Evolutionary conservation across 768 basidiomycete genomes (phyloP), one percentile per base, ranked within the genome.

Genomic region (Auriscalpium vulgare): DNA sequence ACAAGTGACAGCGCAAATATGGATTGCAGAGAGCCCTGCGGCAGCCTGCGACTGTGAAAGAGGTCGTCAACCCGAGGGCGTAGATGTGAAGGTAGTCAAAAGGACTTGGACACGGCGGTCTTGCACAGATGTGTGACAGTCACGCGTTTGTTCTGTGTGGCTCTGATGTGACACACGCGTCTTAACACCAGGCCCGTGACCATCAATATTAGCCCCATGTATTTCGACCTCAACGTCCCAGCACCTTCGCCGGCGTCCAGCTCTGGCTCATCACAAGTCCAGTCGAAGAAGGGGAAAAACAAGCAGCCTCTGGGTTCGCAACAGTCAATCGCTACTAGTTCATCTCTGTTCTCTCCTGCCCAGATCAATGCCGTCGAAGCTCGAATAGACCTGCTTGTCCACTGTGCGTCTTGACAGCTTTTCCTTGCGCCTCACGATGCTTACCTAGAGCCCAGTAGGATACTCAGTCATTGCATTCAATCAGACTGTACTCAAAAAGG

Each of bases 391-490:
- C 65, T 88, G 37, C 78, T 91, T 43, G 73, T 85, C 37, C 87
- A 88, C 68, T 81, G 89, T 90, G 59, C 65, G 86, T 78, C 57
- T 47, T 36, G 4, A 29, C 29, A 45, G 48, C 48, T 21, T 21
- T 29, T 29, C 35, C 37, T 35, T 23, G 38, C 4, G 19, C 9
- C 51, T 19, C 17, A 37, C 11, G 19, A n/a, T 54, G 4, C 40
- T 63, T 63, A 54, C 65, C 52, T 11, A 50, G 51, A 17, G 50
- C 36, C 35, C 67, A 95, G 91, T 95, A 75, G 92, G 92, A 77
- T 95, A 93, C 71, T 81, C 85, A 34, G 83, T 91, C 37, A 66
- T 95, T 47, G 87, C 85, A 1, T 76, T 95, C 59, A 87, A 82
- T 62, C 88, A 93, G 63, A 82, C 79, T 2, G 77, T 88, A 14